Evolutionary conservation across 2,329 filamentous ascomycete species (phyloP).

Genomic region (Calonectria henricotiae): DNA sequence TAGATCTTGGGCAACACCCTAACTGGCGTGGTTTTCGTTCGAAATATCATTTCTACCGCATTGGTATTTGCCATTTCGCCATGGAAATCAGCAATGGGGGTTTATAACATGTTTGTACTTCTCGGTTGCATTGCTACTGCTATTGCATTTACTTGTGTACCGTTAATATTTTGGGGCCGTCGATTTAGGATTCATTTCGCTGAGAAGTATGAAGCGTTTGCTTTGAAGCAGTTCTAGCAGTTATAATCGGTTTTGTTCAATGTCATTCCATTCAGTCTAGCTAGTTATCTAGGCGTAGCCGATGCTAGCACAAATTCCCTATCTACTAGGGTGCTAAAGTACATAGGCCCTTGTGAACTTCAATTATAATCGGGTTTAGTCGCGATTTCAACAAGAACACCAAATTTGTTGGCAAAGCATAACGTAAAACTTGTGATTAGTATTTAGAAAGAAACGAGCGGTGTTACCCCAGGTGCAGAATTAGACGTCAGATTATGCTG

Average conservation of each 20-base stretch:
- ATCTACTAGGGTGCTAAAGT: too few relatives aligned
- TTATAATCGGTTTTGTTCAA: too few relatives aligned
- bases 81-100: constrained; percentile 41
- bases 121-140: constrained; percentile 35
- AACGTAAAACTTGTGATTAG: too few relatives aligned
- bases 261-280: not conserved
- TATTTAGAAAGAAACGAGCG: too few relatives aligned
- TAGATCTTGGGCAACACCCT: constrained; percentile 42
- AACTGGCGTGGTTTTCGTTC: constrained; percentile 42
- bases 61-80: constrained; percentile 41
- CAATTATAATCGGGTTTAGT: too few relatives aligned
- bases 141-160: constrained; percentile 39
- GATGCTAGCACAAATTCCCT: too few relatives aligned
- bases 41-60: constrained; percentile 39
- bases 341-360: too few relatives aligned
- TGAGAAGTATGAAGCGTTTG: constrained; percentile 37
- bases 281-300: too few relatives aligned
- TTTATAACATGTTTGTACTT: constrained; percentile 43
- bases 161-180: constrained; percentile 42
- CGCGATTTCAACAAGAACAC: too few relatives aligned
- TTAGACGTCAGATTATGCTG: too few relatives aligned
- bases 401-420: too few relatives aligned
- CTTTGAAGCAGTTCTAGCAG: constrained; percentile 37
- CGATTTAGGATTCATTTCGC: constrained; percentile 35
- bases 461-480: too few relatives aligned